Evolutionary conservation across 1,284 basidiomycete genomes (phyloP), one percentile per base, ranked within the genome.

Genomic region (Sporisorium iseilematis-ciliati): DNA sequence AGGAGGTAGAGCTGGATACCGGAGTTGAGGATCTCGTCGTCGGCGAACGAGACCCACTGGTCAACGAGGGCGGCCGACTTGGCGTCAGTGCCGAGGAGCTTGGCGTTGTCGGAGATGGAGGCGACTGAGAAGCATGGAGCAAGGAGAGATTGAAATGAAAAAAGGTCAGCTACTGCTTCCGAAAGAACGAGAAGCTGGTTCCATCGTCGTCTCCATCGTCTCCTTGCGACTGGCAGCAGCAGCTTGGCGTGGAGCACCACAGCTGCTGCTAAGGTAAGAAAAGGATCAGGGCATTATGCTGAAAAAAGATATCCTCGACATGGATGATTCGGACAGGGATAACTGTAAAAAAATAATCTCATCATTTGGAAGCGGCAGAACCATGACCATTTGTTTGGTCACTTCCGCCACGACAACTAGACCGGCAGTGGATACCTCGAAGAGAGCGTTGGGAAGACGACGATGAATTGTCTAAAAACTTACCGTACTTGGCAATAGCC

Each of bases 401-500:
- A 16, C 18, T 12, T 26, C 11, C 21, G 43, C 31, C 10, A 12
- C 31, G 2, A 12, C 3, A 38, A 4, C 16, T 38, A 14, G 35
- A 14, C 4, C 35, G 12, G 35, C 82, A 46, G 25, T 14, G 20
- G 1, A 26, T n/a, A 16, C 5, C 21, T 46, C 25, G 51, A 41
- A 11, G 5, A 23, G 16, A 25, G 12, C 12, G 20, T 3, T 11
- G 38, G 16, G 4, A 26, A 41, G 31, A 38, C 45, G 45, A 16
- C 51, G 59, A 20, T 60, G 35, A 20, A 23, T 16, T 23, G 11
- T 25, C 12, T 26, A 5, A 26, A 46, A 14, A 91, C 95, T 91
- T 87, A 97, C 95, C 82, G 88, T 97, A 95, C 76, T 90, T 91
- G 57, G 93, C 91, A 85, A 98, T 94, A 65, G 94, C 91, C 68